phyloP scores from a whole-genome alignment of 1,284 basidiomycete genomes.

The Melampsora medusae region DNA sequence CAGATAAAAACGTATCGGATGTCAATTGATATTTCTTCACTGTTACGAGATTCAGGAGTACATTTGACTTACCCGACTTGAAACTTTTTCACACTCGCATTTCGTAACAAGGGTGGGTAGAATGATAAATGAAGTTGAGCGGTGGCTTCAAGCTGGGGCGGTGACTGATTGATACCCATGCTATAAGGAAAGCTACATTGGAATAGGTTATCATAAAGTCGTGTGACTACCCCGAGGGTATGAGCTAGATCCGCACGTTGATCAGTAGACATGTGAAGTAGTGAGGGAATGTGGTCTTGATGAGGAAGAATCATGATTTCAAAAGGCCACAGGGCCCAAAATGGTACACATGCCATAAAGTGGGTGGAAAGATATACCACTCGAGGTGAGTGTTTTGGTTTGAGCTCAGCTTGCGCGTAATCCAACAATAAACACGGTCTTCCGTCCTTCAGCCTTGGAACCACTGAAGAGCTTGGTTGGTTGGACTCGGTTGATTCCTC shows the following conservation, averaged over 20 bases:
- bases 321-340: conserved; percentile 96
- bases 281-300: conserved; percentile 70
- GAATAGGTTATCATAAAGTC: conserved; percentile 75
- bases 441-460: conserved; percentile 64
- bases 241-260: conserved; percentile 69
- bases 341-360: conserved; percentile 85
- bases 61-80: conserved; percentile 71
- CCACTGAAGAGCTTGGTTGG: conserved; percentile 51
- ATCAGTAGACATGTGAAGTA: conserved; percentile 63
- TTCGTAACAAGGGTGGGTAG: conserved; percentile 78
- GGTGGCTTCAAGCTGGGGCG: conserved; percentile 56
- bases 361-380: conserved; percentile 71
- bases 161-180: conserved; percentile 89
- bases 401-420: conserved; percentile 72
- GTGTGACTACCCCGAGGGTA: conserved; percentile 66
- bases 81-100: conserved; percentile 81
- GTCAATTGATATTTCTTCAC: not conserved
- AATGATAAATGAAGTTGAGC: conserved; percentile 89
- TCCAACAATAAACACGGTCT: conserved; percentile 76
- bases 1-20: not conserved
- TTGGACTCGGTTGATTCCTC: conserved; percentile 47
- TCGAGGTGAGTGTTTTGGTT: conserved; percentile 60
- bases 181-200: conserved; percentile 84
- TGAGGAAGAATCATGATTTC: conserved; percentile 78
- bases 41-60: not conserved